Conservation (phyloP, 306 rosid species). For the Crotalaria pallida region DNA sequence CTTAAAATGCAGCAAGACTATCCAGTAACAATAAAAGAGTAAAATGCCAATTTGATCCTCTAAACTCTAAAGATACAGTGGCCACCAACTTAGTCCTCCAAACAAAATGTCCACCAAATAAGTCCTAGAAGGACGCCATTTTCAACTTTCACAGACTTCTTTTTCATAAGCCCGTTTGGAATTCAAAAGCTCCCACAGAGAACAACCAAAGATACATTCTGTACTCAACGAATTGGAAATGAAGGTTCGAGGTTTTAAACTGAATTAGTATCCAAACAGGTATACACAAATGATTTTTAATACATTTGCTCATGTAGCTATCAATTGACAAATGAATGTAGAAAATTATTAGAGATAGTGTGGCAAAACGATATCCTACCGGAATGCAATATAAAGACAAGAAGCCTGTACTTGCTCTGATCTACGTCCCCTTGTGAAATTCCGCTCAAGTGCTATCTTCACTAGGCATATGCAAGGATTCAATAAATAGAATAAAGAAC, state of each 20-base stretch:
- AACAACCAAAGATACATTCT: background rate
- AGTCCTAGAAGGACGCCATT: too few species aligned
- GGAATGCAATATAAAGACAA: conserved; percentile 86
- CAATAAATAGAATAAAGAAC: background rate
- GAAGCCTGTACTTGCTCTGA: conserved; percentile 71
- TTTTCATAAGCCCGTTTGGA: background rate
- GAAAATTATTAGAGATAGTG: background rate
- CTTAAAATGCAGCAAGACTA: background rate
- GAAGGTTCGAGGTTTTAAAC: background rate
- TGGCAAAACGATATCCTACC: conserved; percentile 34
- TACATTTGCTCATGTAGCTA: background rate
- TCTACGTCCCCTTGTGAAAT: conserved; percentile 74
- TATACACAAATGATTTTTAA: background rate
- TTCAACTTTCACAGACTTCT: too few species aligned
- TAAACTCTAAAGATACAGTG: too few species aligned
- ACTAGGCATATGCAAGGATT: conserved; percentile 21
- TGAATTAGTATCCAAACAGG: background rate
- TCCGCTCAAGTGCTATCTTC: conserved; percentile 72
- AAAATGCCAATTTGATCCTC: too few species aligned
- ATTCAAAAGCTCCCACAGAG: background rate
- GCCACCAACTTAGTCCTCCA: too few species aligned
- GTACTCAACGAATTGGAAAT: background rate
- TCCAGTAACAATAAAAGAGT: too few species aligned
- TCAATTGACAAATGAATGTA: background rate
- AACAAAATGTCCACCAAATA: too few species aligned